Evolutionary conservation across 202 grass and related monocot genomes (phyloP).

Genomic region (Panicum virgatum): DNA sequence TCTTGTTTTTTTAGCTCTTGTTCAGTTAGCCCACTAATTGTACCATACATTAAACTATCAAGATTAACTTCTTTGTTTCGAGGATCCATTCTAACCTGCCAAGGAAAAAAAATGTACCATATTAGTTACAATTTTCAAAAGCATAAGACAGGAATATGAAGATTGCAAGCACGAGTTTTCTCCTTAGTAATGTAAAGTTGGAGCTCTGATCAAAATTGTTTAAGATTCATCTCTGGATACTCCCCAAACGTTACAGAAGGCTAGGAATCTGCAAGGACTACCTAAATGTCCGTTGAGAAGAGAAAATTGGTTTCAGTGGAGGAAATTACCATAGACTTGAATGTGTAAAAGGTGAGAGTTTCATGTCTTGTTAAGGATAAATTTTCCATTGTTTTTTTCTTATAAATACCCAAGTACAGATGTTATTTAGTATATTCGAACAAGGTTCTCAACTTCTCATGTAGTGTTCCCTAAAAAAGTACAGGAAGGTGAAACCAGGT

Average conservation of each 20-base stretch:
- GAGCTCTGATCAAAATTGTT: neutral
- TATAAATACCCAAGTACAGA: constrained; percentile 7
- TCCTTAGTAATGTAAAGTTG: constrained; percentile 5
- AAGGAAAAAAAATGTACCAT: constrained; percentile 26
- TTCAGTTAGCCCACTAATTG: constrained; percentile 75
- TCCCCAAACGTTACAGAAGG: constrained; percentile 7
- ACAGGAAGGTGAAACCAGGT: neutral
- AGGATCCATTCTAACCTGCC: constrained; percentile 98
- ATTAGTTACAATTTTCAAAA: constrained; percentile 15
- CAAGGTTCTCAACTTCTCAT: neutral
- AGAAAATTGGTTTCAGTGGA: constrained; percentile 18
- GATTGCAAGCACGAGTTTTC: constrained; percentile 11
- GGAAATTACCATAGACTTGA: constrained; percentile 13
- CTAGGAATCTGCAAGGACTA: constrained; percentile 1
- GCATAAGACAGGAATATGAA: constrained; percentile 3
- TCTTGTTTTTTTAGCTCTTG: constrained; percentile 91
- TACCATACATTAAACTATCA: constrained; percentile 67
- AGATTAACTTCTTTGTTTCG: constrained; percentile 81
- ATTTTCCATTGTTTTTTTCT: constrained; percentile 1
- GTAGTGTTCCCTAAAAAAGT: constrained; percentile 19
- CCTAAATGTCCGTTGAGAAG: constrained; percentile 12
- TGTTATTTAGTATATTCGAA: neutral
- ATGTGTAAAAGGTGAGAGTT: constrained; percentile 1
- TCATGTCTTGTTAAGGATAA: neutral
- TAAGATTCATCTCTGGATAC: constrained; percentile 14